A percentile compares a stretch with the other conserved stretches of the same genome.
Conservation (phyloP, 192 early-diverging fungal species). For the Spizellomyces sp. region DNA sequence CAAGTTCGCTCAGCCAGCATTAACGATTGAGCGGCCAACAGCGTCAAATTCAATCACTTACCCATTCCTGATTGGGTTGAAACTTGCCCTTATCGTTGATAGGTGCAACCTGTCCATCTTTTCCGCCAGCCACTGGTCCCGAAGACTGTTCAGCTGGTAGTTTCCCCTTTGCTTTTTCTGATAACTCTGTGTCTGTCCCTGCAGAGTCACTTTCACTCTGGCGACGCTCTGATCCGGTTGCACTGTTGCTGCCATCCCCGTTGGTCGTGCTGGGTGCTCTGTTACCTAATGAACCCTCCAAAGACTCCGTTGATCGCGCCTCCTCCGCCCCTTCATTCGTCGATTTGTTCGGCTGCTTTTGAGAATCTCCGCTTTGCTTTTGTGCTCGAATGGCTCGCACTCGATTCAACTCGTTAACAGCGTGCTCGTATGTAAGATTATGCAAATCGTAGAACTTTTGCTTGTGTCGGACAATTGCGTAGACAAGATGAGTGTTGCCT, state of each 20-base stretch:
- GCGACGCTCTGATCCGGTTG: not conserved
- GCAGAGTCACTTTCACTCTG: not conserved
- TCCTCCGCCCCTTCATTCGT: not conserved
- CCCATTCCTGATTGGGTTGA: constrained; percentile 72
- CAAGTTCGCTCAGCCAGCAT: not conserved
- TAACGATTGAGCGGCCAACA: not conserved
- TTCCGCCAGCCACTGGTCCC: not conserved
- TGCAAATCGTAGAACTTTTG: constrained; percentile 69
- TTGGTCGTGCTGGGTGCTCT: too few relatives aligned
- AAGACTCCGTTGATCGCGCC: not conserved
- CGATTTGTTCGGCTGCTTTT: not conserved
- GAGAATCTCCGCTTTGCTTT: constrained; percentile 16
- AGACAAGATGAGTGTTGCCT: constrained; percentile 81
- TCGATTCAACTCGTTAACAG: constrained; percentile 60
- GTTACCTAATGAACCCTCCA: not conserved
- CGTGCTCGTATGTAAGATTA: constrained; percentile 68
- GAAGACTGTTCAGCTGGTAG: constrained; percentile 44
- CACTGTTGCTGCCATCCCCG: too few relatives aligned
- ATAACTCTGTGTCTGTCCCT: constrained; percentile 37
- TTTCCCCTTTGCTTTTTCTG: constrained; percentile 79
- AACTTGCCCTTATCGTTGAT: constrained; percentile 60
- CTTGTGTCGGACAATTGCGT: constrained; percentile 77
- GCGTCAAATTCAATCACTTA: constrained; percentile 36
- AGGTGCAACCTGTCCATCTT: constrained; percentile 4
- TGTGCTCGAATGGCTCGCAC: constrained; percentile 51